Base-by-base conservation (phyloP, 805 yeast species). In the Ogataea nakhonphanomensis region DNA sequence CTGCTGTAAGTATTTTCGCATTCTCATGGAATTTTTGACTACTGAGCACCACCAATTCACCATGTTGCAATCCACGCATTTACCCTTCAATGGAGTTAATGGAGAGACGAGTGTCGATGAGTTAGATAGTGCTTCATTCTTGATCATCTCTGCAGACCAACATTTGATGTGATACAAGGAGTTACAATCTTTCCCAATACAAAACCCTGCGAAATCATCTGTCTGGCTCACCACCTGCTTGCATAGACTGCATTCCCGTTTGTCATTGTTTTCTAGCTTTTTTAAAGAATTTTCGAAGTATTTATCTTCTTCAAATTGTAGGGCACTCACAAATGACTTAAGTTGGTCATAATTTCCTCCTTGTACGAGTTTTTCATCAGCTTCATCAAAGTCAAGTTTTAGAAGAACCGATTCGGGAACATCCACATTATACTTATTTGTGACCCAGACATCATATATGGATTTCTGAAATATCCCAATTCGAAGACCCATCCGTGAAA, bases 391-490 rank as follows among this genome's bases (percentile, higher is more conserved):
- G 25, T 41, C 36, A 7, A 50, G 43, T 15, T 47, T 46, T 17
- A 62, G 21, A 3, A 46, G 37, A 1, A 58, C 49, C 17, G 43
- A 42, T 22, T 51, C 58, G 1, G 61, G 54, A 3, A 53, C 25
- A 5, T 31, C 24, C 7, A 65, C 48, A 5, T 52, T 49, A 41
- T 54, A 65, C 45, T 55, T 63, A 42, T 71, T 67, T 9, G 34
- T 25, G 8, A 52, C 25, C 77, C 76, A 73, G 4, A 44, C 43
- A 7, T 59, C 47, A 37, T 57, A 58, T 1, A 59, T 50, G 1
- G 50, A 49, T 4, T 51, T 46, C 35, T 63, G 53, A 45, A 80
- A 79, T 21, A 80, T 58, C 3, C 67, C 66, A 0, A 81, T 67
- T 22, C 60, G 60, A 31, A 82, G 57, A 22, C 67, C 65, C 68